Conservation (phyloP, 345 rosid genomes). For the Schrenkiella parvula region DNA sequence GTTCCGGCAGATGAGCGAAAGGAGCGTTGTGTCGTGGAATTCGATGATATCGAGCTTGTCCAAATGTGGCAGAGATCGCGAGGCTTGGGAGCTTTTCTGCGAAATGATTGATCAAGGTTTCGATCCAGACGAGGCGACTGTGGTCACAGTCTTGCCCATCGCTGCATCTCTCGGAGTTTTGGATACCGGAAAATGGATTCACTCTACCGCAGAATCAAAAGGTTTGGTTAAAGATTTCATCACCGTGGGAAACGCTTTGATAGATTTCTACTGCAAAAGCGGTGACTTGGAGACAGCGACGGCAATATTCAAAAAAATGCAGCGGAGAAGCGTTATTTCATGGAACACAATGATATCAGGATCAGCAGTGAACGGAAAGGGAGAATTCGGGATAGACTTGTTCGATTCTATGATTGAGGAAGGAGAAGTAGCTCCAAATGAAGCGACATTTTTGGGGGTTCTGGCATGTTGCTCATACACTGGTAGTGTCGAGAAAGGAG, state of each 20-base stretch:
- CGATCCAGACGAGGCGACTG: slow-evolving; percentile 58
- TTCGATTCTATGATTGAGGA: slow-evolving; percentile 51
- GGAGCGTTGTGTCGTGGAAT: slow-evolving; percentile 67
- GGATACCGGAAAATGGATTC: slow-evolving; percentile 50
- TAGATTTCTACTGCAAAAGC: slow-evolving; percentile 58
- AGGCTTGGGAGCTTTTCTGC: slow-evolving; percentile 54
- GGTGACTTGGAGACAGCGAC: slow-evolving; percentile 53
- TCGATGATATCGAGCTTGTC: slow-evolving; percentile 59
- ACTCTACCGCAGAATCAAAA: slow-evolving; percentile 46
- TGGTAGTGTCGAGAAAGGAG: slow-evolving; percentile 50
- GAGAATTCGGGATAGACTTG: slow-evolving; percentile 46
- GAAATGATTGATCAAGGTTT: slow-evolving; percentile 58
- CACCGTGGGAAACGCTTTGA: slow-evolving; percentile 59
- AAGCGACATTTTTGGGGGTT: slow-evolving; percentile 46
- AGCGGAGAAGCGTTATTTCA: slow-evolving; percentile 45
- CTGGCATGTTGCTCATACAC: slow-evolving; percentile 66
- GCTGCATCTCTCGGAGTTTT: slow-evolving; percentile 56
- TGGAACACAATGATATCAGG: slow-evolving; percentile 75
- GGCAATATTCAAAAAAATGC: slow-evolving; percentile 42
- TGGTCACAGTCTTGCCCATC: slow-evolving; percentile 58
- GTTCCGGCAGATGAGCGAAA: slow-evolving; percentile 50
- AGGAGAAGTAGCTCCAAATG: slow-evolving; percentile 44
- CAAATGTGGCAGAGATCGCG: slow-evolving; percentile 47
- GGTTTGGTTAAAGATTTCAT: slow-evolving; percentile 34
- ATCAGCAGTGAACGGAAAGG: slow-evolving; percentile 56